Evolutionary conservation across 2,329 filamentous ascomycete species (phyloP), one percentile per base, ranked within the genome.

Genomic region (Sporothrix variecibatus): DNA sequence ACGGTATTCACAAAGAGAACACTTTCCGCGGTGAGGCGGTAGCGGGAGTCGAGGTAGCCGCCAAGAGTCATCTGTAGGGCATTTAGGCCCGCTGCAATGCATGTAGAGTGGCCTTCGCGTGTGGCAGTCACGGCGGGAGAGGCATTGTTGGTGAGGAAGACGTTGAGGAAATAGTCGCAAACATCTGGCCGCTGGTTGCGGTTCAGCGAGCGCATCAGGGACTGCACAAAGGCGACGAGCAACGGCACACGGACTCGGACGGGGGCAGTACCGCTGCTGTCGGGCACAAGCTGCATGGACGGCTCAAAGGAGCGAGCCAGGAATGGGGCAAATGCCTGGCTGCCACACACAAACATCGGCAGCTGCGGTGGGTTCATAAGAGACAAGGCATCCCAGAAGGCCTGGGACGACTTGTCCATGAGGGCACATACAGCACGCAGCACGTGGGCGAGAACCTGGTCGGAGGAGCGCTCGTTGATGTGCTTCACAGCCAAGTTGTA

Each of bases 341-440:
- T 94, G 74, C 88, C 89, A 78, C 96, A 93, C 60, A 97, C 89
- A 76, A 94, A 89, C 80, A 98, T 94, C n/a, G 94, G 90, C 67
- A 98, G 90, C 46, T 92, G 90, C 58, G 91, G 91, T 2, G 94
- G 92, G 0, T 93, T 92, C 70, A 95, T 93, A 40, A 94, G 89
- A 70, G 93, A 91, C 83, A 97, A 92, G 1, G 94, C 92, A 78
- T 94, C 92, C 95, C 95, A 98, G 78, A 98, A 96, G 62, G 93
- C 92, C 72, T 88, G 88, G 0, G 94, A 88, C 0, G 93, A 92
- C 78, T 93, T 94, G 76, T 91, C 88, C 71, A 98, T 85, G 20
- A 98, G 87, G 15, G 85, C 86, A 62, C 89, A 89, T 75, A 97
- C 88, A 1, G 91, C 90, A 73, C 90, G 89, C 64, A 97, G 86